phyloP scores from a whole-genome alignment of 768 basidiomycete species.

The Tricholoma sp. region DNA sequence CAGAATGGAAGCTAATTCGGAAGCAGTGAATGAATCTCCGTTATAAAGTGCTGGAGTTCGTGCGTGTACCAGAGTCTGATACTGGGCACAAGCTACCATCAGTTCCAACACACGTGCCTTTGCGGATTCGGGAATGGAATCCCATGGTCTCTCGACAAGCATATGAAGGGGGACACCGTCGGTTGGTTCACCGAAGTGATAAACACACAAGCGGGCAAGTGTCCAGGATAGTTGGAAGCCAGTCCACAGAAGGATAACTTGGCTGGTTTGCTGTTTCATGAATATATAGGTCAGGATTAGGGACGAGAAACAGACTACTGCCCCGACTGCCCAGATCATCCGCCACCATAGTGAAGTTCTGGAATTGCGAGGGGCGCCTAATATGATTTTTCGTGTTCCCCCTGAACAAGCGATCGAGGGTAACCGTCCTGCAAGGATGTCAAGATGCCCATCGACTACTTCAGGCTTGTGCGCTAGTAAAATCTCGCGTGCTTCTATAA shows the following conservation, averaged over 20 bases:
- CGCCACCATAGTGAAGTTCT: too few species aligned
- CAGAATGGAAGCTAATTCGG: too few species aligned
- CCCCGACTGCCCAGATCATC: too few species aligned
- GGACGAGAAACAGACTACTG: conserved; percentile 12
- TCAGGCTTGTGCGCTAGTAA: background rate
- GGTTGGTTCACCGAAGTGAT: background rate
- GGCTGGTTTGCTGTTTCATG: conserved; percentile 6
- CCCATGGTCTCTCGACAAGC: background rate
- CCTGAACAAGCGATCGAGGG: background rate
- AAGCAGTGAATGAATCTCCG: background rate
- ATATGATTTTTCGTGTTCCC: background rate
- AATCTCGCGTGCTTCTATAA: background rate
- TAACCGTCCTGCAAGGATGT: background rate
- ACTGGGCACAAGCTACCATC: background rate
- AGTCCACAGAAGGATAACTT: background rate
- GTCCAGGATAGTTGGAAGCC: background rate
- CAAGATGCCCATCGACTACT: background rate
- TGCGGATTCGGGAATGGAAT: background rate
- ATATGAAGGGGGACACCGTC: background rate
- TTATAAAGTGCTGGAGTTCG: background rate
- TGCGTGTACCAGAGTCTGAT: background rate
- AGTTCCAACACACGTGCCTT: background rate
- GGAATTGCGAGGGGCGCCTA: too few species aligned
- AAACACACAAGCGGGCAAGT: background rate
- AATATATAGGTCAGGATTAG: conserved; percentile 17